Base-by-base conservation (phyloP, 2,329 filamentous ascomycete species). In the Colletotrichum gigasporum region DNA sequence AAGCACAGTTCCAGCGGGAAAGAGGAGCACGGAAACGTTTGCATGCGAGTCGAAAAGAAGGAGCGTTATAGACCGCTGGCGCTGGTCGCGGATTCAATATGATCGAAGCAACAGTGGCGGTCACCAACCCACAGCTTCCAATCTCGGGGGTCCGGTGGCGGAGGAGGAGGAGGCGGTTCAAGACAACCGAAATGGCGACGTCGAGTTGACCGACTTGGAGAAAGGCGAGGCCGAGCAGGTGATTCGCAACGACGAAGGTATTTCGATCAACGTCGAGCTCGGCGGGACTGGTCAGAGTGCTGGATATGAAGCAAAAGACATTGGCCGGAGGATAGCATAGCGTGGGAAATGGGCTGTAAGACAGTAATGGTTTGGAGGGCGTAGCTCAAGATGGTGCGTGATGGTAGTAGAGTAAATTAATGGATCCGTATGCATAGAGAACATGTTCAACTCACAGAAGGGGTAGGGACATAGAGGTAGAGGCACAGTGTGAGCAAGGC, bases 171-270 rank as follows among this genome's bases (percentile, higher is more conserved):
- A n/a, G n/a, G 48, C 37, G n/a, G 22, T 9, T n/a, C 41, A 34
- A 18, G 22, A 24, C 42, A 12, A 7, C 6, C 24, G 8, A 3
- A 1, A 18, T 3, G 16, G 14, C 30, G 28, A 12, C 7, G 16
- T 65, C 5, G 62, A 65, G 39, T 55, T 65, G 62, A 10, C 32
- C 3, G 62, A 65, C n/a, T 37, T 65, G 11, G 62, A 65, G 28
- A 65, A 61, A 2, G 56, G 50, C 0, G 9, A 14, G 3, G 35
- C 7, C 2, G 41, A 6, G 28, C 22, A 14, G 18, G n/a, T n/a
- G n/a, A n/a, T n/a, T 14, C 16, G 6, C 9, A 0, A 12, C 14
- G 26, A 42, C 14, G 3, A 2, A 34, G 24, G 34, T 2, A 28
- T 5, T 26, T 42, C n/a, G 18, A 12, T 20, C 24, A 14, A 16